phyloP scores from a whole-genome alignment of 139 green algal genomes.

The Chlamydomonas sphaeroides region DNA sequence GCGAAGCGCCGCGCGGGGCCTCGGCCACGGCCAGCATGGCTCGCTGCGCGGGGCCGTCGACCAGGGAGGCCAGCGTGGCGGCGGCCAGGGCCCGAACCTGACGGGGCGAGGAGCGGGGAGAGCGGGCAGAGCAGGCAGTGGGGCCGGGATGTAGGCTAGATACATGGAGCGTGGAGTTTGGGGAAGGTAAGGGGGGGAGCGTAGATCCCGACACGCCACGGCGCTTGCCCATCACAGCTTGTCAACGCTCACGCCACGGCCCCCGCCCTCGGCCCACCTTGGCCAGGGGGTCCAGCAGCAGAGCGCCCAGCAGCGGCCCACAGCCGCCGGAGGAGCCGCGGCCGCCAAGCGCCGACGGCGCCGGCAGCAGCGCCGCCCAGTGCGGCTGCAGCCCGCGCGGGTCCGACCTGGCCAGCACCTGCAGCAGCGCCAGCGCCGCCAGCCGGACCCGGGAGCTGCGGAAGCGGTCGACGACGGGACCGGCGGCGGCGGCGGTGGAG shows the following conservation, averaged over 20 bases:
- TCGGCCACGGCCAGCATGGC: constrained; percentile 75
- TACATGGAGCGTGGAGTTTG: too few species aligned
- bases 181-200: too few species aligned
- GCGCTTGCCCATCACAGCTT: too few species aligned
- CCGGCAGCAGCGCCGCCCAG: constrained; percentile 70
- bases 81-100: constrained; percentile 67
- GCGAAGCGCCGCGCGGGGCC: not conserved
- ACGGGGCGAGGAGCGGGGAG: not conserved
- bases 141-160: too few species aligned
- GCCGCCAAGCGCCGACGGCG: constrained; percentile 54
- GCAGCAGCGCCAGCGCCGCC: constrained; percentile 58
- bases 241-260: too few species aligned
- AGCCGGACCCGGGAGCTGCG: constrained; percentile 53
- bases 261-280: too few species aligned
- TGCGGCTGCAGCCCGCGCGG: constrained; percentile 66
- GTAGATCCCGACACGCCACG: too few species aligned
- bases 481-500: too few species aligned
- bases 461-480: not conserved
- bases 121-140: not conserved
- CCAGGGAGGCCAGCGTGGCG: constrained; percentile 54
- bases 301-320: constrained; percentile 56
- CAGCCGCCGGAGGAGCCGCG: constrained; percentile 44
- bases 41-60: constrained; percentile 71
- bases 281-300: constrained; percentile 68
- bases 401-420: constrained; percentile 68